Evolutionary conservation across 192 early-diverging fungal species (phyloP).

Genomic region (Umbelopsis sp.): DNA sequence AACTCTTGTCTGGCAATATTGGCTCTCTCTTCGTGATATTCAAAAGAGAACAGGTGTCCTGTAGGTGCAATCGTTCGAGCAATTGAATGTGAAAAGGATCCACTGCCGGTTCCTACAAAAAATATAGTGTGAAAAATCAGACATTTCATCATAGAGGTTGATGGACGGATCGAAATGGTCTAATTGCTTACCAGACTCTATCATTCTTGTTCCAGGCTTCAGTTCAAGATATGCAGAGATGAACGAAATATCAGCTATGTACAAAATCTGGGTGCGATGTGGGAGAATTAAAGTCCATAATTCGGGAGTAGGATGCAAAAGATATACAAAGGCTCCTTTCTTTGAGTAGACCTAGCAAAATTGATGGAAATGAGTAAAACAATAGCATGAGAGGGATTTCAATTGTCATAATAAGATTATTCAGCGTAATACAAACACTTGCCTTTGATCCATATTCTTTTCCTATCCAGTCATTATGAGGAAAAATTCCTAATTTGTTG

Average conservation of each 20-base stretch:
- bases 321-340: constrained; percentile 69
- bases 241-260: constrained; percentile 92
- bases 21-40: constrained; percentile 86
- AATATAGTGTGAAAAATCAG: neutral
- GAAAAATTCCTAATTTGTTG: constrained; percentile 82
- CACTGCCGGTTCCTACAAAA: constrained; percentile 78
- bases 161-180: neutral
- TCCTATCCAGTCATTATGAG: constrained; percentile 85
- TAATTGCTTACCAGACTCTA: constrained; percentile 72
- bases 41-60: constrained; percentile 92
- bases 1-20: constrained; percentile 75
- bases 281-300: constrained; percentile 93
- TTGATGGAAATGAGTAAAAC: too few relatives aligned
- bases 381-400: too few relatives aligned
- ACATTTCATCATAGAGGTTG: neutral
- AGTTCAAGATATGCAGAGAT: constrained; percentile 82
- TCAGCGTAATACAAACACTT: neutral
- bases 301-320: constrained; percentile 92
- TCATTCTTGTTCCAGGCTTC: constrained; percentile 79
- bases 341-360: neutral
- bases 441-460: constrained; percentile 83
- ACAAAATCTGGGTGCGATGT: constrained; percentile 96
- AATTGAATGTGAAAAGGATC: constrained; percentile 97
- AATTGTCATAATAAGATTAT: neutral
- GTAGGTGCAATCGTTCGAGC: constrained; percentile 83